Evolutionary conservation across 805 yeast genomes (phyloP), one percentile per base, ranked within the genome.

Genomic region (Candida bentonensis): DNA sequence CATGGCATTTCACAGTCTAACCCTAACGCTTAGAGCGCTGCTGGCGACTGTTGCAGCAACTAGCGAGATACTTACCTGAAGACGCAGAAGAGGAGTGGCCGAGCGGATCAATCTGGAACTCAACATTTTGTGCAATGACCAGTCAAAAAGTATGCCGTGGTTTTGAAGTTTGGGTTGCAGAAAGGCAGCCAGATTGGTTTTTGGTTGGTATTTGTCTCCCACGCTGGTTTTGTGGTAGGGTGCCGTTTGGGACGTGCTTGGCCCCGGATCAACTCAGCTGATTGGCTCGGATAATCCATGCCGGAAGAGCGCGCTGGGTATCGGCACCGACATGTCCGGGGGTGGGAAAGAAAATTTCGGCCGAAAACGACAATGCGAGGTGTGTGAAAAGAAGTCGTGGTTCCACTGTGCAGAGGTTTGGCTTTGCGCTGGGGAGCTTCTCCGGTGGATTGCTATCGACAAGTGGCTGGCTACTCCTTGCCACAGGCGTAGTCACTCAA

Each of bases 261-360:
- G n/a, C 17, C 36, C n/a, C 36, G 36, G 36, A 30, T n/a, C 17
- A 30, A 11, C 17, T 30, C 7, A 9, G 5, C 20, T 30, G 36
- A 30, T 30, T 30, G 36, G 36, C 17, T 30, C 36, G 36, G 36
- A 30, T 30, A 30, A 30, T 30, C 36, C n/a, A 17, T 30, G 36
- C 36, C 36, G 36, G 36, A 17, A 13, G 27, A 9, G 27, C 27
- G 27, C 27, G 7, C 27, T 7, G 27, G 7, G 27, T 13, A 13
- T 25, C 27, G 27, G 27, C 27, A 9, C 27, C 27, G 27, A 25
- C 7, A 25, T 7, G 13, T 25, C 11, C 13, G 27, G 11, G 13
- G 27, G 11, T 25, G 67, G 42, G 55, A 77, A 46, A n/a, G n/a
- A n/a, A n/a, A n/a, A n/a, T n/a, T n/a, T n/a, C n/a, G n/a, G n/a